phyloP scores from a whole-genome alignment of 192 early-diverging fungal species.

The Spizellomyces punctatus region DNA sequence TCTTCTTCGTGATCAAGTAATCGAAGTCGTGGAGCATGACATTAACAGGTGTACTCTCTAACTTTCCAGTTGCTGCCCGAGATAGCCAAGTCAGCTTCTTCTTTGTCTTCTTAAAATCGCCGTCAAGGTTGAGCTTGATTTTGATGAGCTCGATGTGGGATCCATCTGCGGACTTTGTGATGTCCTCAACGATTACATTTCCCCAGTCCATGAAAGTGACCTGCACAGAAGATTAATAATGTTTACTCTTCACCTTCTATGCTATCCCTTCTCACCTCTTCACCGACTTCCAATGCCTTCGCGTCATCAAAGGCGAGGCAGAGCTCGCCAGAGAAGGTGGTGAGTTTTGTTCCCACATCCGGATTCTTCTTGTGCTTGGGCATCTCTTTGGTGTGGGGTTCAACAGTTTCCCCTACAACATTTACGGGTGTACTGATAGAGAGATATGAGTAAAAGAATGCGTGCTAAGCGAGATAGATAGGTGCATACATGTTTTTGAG shows the following conservation, averaged over 20 bases:
- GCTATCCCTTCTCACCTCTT: slow-evolving; percentile 64
- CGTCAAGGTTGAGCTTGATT: slow-evolving; percentile 81
- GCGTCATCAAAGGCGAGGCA: slow-evolving; percentile 89
- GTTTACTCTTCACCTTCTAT: neutral
- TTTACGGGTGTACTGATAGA: slow-evolving; percentile 58
- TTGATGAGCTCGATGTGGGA: slow-evolving; percentile 60
- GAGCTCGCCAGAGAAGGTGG: slow-evolving; percentile 74
- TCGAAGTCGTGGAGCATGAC: slow-evolving; percentile 87
- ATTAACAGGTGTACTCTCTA: slow-evolving; percentile 63
- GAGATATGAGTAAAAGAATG: slow-evolving; percentile 5
- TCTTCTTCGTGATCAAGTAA: slow-evolving; percentile 97
- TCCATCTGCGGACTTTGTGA: slow-evolving; percentile 59
- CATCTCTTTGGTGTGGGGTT: slow-evolving; percentile 62
- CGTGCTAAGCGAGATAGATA: neutral
- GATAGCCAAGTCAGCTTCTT: slow-evolving; percentile 98
- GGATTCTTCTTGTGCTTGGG: slow-evolving; percentile 98
- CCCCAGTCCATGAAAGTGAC: slow-evolving; percentile 99
- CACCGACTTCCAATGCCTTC: slow-evolving; percentile 72
- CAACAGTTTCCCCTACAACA: slow-evolving; percentile 61
- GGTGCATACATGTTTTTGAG: slow-evolving; percentile 62
- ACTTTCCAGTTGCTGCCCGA: slow-evolving; percentile 43
- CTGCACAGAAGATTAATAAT: slow-evolving; percentile 24
- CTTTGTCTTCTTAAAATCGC: slow-evolving; percentile 98
- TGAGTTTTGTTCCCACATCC: slow-evolving; percentile 84
- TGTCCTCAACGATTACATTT: slow-evolving; percentile 84